phyloP scores from a whole-genome alignment of 176 grass and related monocot species.

The Cenchrus americanus region DNA sequence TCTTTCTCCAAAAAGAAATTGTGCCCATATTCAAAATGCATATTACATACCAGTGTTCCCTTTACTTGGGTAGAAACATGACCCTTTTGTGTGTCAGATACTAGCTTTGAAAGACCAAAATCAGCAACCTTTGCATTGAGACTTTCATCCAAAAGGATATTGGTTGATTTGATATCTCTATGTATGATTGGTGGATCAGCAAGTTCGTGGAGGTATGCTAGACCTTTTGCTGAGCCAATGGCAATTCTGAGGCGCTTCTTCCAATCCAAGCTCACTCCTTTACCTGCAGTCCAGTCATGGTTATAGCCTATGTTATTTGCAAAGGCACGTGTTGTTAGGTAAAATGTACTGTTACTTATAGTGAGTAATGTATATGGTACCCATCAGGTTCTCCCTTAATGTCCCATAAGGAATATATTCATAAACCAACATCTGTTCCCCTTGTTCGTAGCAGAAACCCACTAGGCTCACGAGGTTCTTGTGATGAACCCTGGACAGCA shows the following conservation, averaged over 20 bases:
- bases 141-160: slow-evolving; percentile 72
- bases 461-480: slow-evolving; percentile 75
- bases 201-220: slow-evolving; percentile 81
- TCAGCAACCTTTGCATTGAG: slow-evolving; percentile 78
- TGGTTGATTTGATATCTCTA: slow-evolving; percentile 78
- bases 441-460: slow-evolving; percentile 80
- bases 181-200: slow-evolving; percentile 82
- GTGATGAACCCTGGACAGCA: slow-evolving; percentile 80
- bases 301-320: slow-evolving; percentile 32
- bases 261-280: slow-evolving; percentile 54
- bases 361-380: slow-evolving; percentile 44
- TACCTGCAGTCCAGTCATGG: slow-evolving; percentile 49
- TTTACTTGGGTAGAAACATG: slow-evolving; percentile 83
- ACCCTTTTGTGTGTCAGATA: slow-evolving; percentile 56
- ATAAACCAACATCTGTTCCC: slow-evolving; percentile 78
- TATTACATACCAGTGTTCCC: slow-evolving; percentile 67
- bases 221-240: slow-evolving; percentile 64
- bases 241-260: slow-evolving; percentile 61
- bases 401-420: slow-evolving; percentile 73
- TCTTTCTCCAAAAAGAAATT: slow-evolving; percentile 9
- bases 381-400: slow-evolving; percentile 65
- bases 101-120: slow-evolving; percentile 78
- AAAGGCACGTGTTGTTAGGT: background rate
- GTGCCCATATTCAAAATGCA: slow-evolving; percentile 18
- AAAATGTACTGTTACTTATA: slow-evolving; percentile 17